phyloP scores from a whole-genome alignment of 371 early-diverging fungal species.

The Syncephalastrum sp. region DNA sequence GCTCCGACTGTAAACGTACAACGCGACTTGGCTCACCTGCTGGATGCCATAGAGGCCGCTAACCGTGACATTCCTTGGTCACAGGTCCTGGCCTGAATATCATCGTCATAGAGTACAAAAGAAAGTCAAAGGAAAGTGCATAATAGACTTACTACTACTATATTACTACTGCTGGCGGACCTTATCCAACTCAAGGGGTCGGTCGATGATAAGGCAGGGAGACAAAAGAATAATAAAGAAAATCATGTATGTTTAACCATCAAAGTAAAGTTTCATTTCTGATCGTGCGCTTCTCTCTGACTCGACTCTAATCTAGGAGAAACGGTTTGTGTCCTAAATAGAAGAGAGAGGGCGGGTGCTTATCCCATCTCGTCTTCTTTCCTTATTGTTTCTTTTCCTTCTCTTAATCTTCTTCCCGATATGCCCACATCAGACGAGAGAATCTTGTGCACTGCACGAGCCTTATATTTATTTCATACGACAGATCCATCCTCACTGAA shows the following conservation, averaged over 20 bases:
- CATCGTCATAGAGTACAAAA: neutral
- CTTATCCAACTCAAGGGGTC: conserved; percentile 14
- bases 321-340: too few relatives aligned
- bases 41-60: conserved; percentile 56
- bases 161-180: neutral
- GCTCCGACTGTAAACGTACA: conserved; percentile 58
- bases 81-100: conserved; percentile 3
- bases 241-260: too few relatives aligned
- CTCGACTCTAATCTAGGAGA: too few relatives aligned
- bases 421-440: neutral
- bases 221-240: too few relatives aligned
- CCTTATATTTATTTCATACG: conserved; percentile 24
- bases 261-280: too few relatives aligned
- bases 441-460: conserved; percentile 9
- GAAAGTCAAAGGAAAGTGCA: neutral
- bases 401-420: conserved; percentile 4
- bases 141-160: neutral
- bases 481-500: conserved; percentile 69
- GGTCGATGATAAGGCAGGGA: too few relatives aligned
- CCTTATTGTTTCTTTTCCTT: conserved; percentile 2
- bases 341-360: too few relatives aligned
- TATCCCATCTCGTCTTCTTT: neutral
- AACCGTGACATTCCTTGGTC: conserved; percentile 30
- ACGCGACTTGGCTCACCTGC: conserved; percentile 51
- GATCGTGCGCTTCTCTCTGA: too few relatives aligned